A percentile compares a stretch with the other conserved stretches of the same genome.
Conservation (phyloP, 495 filamentous ascomycete species). For the Friedmanniomyces endolithicus region DNA sequence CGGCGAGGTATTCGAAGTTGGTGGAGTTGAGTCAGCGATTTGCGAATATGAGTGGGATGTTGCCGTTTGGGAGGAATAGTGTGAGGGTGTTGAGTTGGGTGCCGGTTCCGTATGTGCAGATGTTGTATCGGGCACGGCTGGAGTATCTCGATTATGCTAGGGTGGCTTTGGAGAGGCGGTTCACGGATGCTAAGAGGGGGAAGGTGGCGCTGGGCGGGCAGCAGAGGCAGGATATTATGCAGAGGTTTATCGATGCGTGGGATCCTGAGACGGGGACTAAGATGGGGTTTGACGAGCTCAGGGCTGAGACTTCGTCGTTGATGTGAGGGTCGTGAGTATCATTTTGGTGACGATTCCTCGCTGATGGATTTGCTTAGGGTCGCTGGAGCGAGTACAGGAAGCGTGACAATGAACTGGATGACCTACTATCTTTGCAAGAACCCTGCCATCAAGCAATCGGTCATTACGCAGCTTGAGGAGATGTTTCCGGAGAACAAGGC, state of each 20-base stretch:
- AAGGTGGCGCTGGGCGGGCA: constrained; percentile 10
- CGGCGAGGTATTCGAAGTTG: constrained; percentile 12
- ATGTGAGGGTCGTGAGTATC: constrained; percentile 4
- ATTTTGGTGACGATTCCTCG: neutral
- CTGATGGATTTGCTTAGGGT: neutral
- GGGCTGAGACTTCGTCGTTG: constrained; percentile 17
- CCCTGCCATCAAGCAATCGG: neutral
- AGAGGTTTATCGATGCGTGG: constrained; percentile 18
- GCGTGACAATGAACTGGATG: constrained; percentile 20
- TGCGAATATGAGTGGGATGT: constrained; percentile 12
- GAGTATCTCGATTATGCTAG: constrained; percentile 20
- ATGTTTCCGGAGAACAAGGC: constrained; percentile 11
- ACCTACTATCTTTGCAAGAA: constrained; percentile 22
- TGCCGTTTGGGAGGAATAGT: constrained; percentile 19
- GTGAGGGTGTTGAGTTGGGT: constrained; percentile 17
- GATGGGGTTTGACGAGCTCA: constrained; percentile 21
- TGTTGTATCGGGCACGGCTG: constrained; percentile 10
- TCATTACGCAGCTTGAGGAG: constrained; percentile 10
- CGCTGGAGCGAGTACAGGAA: constrained; percentile 11
- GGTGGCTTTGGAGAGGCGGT: constrained; percentile 12
- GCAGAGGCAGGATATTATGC: constrained; percentile 20
- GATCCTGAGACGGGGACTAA: constrained; percentile 18
- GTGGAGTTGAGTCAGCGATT: constrained; percentile 17
- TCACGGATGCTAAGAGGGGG: constrained; percentile 3
- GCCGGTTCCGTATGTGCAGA: constrained; percentile 14